A percentile compares a stretch with the other conserved stretches of the same genome.
Evolutionary conservation across 2,329 filamentous ascomycete genomes (phyloP).

Genomic region (Chrysoporthe cubensis): DNA sequence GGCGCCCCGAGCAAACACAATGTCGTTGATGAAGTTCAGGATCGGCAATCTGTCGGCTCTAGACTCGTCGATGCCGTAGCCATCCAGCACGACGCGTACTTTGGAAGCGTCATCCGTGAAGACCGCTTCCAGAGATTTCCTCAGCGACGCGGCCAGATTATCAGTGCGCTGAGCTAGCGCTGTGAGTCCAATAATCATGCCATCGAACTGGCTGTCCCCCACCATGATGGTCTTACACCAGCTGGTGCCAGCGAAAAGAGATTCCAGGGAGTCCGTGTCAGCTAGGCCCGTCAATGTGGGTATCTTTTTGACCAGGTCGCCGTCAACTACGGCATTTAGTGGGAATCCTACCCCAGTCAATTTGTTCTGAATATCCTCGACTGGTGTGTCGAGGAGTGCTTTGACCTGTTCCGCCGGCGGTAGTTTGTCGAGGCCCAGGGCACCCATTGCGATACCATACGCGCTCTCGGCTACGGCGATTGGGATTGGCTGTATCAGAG

Average conservation of each 20-base stretch:
- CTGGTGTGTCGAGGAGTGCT: slow-evolving; percentile 24
- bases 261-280: slow-evolving; percentile 14
- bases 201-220: slow-evolving; percentile 25
- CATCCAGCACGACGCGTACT: slow-evolving; percentile 7
- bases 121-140: slow-evolving; percentile 14
- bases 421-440: slow-evolving; percentile 55
- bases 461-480: slow-evolving; percentile 15
- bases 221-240: slow-evolving; percentile 26
- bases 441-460: slow-evolving; percentile 48
- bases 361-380: slow-evolving; percentile 21
- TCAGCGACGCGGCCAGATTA: slow-evolving; percentile 18
- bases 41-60: slow-evolving; percentile 15
- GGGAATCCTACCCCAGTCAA: slow-evolving; percentile 20
- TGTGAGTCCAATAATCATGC: slow-evolving; percentile 19
- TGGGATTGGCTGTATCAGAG: slow-evolving; percentile 22
- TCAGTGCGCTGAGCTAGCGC: slow-evolving; percentile 18
- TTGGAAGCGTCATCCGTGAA: slow-evolving; percentile 16
- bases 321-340: slow-evolving; percentile 25
- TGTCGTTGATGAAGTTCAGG: slow-evolving; percentile 24
- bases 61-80: slow-evolving; percentile 20
- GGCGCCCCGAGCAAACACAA: slow-evolving; percentile 20
- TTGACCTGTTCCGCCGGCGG: slow-evolving; percentile 49
- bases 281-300: slow-evolving; percentile 20
- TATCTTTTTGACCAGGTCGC: slow-evolving; percentile 21
- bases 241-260: slow-evolving; percentile 12